phyloP scores from a whole-genome alignment of 768 basidiomycete species.

The Fomitopsis pulvina region DNA sequence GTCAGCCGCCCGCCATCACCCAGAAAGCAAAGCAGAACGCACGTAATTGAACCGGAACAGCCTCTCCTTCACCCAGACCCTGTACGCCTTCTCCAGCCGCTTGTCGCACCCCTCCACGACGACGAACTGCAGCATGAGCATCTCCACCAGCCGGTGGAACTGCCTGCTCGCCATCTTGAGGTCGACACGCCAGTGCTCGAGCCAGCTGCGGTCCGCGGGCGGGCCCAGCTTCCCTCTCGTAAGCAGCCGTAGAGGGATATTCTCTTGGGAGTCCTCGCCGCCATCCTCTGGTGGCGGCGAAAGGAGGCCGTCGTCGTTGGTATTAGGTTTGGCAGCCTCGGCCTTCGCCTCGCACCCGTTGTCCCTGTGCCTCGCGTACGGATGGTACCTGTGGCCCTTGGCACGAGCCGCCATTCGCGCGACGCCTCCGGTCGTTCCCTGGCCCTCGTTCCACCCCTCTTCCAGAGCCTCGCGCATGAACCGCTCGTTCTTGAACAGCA shows the following conservation, averaged over 20 bases:
- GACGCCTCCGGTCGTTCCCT: constrained; percentile 7
- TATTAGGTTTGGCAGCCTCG: no score
- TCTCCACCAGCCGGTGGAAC: constrained; percentile 85
- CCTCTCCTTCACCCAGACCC: constrained; percentile 92
- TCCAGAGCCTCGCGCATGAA: constrained; percentile 75
- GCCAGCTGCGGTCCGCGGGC: constrained; percentile 70
- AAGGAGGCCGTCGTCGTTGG: not conserved
- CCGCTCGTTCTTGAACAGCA: constrained; percentile 55
- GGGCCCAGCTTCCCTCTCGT: constrained; percentile 60
- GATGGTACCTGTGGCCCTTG: constrained; percentile 29
- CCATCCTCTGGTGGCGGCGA: not conserved
- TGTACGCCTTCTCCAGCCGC: constrained; percentile 53
- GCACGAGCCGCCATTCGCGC: constrained; percentile 16
- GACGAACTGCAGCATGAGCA: constrained; percentile 69
- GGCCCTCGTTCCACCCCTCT: constrained; percentile 19
- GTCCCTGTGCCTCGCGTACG: not conserved
- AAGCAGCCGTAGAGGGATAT: constrained; percentile 4
- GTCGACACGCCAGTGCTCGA: constrained; percentile 72
- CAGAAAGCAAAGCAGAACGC: constrained; percentile 24
- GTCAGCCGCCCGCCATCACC: not conserved
- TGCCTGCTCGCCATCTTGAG: constrained; percentile 93
- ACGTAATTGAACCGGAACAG: constrained; percentile 95
- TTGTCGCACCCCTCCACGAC: constrained; percentile 59
- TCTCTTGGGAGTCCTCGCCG: not conserved
- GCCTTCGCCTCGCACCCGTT: not conserved